Evolutionary conservation across 176 grass and related monocot species (phyloP).

Genomic region (Avena sativa): DNA sequence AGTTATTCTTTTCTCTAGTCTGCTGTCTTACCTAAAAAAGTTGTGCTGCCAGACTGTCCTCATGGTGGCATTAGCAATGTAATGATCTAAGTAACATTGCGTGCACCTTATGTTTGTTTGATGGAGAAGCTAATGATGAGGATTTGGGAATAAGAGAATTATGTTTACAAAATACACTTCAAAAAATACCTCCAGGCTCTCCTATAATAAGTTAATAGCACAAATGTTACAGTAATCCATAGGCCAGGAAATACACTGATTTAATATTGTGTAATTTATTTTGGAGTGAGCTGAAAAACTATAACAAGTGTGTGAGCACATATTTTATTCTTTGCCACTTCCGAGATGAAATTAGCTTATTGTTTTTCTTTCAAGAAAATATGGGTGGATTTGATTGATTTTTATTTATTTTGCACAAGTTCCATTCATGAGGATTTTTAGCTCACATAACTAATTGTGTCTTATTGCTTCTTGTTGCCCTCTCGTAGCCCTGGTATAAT

Average conservation of each 20-base stretch:
- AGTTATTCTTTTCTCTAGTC: not conserved
- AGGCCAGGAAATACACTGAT: not conserved
- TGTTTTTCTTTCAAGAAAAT: conserved; percentile 25
- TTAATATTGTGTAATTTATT: conserved; percentile 12
- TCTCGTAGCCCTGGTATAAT: conserved; percentile 67
- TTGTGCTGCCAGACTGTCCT: not conserved
- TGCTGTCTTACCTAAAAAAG: not conserved
- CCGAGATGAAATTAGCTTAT: not conserved
- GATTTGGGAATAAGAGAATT: not conserved
- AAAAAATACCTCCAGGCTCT: not conserved
- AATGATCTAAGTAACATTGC: not conserved
- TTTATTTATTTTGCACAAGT: not conserved
- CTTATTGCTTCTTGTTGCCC: conserved; percentile 15
- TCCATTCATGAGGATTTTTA: not conserved
- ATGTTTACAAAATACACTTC: conserved; percentile 13
- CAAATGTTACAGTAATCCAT: not conserved
- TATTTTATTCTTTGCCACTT: conserved; percentile 10
- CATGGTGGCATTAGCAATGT: not conserved
- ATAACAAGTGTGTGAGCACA: not conserved
- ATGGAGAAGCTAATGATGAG: conserved; percentile 21
- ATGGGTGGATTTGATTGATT: not conserved
- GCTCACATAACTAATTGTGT: not conserved
- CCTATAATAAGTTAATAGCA: not conserved
- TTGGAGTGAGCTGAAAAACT: conserved; percentile 13
- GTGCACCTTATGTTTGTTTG: not conserved